phyloP scores from a whole-genome alignment of 495 filamentous ascomycete species.

The Acidomyces sp. region DNA sequence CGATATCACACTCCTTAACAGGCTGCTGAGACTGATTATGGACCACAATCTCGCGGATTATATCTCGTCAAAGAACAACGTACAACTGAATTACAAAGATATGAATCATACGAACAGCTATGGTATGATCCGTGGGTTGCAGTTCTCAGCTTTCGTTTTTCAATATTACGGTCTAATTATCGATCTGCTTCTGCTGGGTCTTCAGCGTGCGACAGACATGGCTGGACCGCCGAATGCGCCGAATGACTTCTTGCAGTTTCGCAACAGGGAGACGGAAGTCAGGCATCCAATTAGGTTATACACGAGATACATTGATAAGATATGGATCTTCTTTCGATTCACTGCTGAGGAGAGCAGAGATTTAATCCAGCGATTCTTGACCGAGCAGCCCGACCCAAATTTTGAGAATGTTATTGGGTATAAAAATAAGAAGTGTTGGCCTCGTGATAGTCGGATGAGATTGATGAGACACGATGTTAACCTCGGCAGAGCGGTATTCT shows the following conservation, averaged over 20 bases:
- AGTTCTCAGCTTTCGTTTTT: constrained; percentile 98
- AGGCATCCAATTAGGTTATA: constrained; percentile 93
- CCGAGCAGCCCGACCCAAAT: constrained; percentile 96
- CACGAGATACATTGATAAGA: constrained; percentile 93
- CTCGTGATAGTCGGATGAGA: constrained; percentile 91
- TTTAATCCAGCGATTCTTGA: constrained; percentile 93
- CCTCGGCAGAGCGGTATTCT: constrained; percentile 93
- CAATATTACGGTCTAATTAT: constrained; percentile 97
- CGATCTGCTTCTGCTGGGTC: constrained; percentile 80
- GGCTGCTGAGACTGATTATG: constrained; percentile 90
- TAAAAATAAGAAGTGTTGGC: constrained; percentile 99
- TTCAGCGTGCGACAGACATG: constrained; percentile 92
- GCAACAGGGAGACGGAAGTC: constrained; percentile 77
- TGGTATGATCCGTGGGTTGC: constrained; percentile 90
- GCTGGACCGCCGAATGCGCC: constrained; percentile 91
- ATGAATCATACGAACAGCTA: constrained; percentile 99
- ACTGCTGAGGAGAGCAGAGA: constrained; percentile 87
- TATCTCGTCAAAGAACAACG: constrained; percentile 99
- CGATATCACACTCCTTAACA: constrained; percentile 89
- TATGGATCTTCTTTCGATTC: constrained; percentile 97
- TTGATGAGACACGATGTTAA: constrained; percentile 99
- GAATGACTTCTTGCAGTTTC: constrained; percentile 97
- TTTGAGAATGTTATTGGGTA: constrained; percentile 99
- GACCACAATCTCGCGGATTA: constrained; percentile 99
- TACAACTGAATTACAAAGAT: constrained; percentile 97